Conservation (phyloP, 2,329 filamentous ascomycete species). For the Boeremia exigua region DNA sequence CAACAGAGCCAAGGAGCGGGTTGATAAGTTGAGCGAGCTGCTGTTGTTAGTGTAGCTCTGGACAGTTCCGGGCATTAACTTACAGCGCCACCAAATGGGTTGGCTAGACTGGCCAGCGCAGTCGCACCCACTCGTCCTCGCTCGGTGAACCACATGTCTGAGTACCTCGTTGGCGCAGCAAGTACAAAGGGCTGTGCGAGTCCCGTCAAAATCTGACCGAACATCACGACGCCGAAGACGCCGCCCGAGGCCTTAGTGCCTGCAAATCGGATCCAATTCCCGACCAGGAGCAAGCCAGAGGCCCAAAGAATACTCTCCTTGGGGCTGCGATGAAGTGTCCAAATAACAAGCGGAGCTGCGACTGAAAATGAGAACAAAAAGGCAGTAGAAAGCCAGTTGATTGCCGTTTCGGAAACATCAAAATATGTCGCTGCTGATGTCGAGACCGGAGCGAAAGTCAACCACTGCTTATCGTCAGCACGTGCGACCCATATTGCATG, state of each 20-base stretch:
- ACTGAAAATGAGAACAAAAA: constrained; percentile 86
- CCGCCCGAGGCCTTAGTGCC: constrained; percentile 67
- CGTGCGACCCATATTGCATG: background rate
- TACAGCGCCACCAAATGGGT: constrained; percentile 86
- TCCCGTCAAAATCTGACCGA: constrained; percentile 89
- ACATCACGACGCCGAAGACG: constrained; percentile 78
- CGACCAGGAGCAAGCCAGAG: constrained; percentile 74
- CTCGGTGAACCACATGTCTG: constrained; percentile 92
- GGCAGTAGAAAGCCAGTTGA: constrained; percentile 92
- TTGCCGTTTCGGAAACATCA: constrained; percentile 70
- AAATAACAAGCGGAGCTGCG: constrained; percentile 73
- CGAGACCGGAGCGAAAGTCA: constrained; percentile 87
- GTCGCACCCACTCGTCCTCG: constrained; percentile 85
- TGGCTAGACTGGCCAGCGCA: constrained; percentile 82
- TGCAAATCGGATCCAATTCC: constrained; percentile 91
- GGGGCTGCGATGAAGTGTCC: constrained; percentile 79
- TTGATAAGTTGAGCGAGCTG: constrained; percentile 78
- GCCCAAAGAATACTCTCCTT: constrained; percentile 77
- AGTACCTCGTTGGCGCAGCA: constrained; percentile 86
- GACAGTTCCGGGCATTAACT: constrained; percentile 18
- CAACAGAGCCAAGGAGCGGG: constrained; percentile 77
- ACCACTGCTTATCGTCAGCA: constrained; percentile 67
- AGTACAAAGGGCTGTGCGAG: constrained; percentile 92
- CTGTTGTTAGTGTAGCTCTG: constrained; percentile 7
- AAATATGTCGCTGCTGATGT: constrained; percentile 78